Evolutionary conservation across 495 filamentous ascomycete species (phyloP).

Genomic region (Penicillium paradoxum): DNA sequence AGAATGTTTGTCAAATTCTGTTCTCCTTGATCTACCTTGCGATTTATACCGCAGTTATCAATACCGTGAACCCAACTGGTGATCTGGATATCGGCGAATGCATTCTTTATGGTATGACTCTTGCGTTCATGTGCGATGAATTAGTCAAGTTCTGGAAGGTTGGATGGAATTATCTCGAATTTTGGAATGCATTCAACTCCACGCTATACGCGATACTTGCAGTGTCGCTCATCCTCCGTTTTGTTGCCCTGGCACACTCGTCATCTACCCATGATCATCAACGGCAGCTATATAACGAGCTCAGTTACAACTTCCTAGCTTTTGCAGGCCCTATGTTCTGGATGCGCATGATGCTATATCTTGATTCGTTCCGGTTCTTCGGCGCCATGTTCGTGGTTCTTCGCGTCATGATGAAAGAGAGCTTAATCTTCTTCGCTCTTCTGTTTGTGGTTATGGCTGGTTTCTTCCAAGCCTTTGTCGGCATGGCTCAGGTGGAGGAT

Average conservation of each 20-base stretch:
- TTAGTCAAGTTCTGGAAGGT: slow-evolving; percentile 85
- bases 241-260: slow-evolving; percentile 68
- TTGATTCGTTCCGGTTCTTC: slow-evolving; percentile 93
- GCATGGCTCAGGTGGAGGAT: slow-evolving; percentile 77
- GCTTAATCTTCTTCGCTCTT: slow-evolving; percentile 95
- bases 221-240: slow-evolving; percentile 68
- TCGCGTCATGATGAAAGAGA: slow-evolving; percentile 99
- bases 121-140: slow-evolving; percentile 92
- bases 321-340: slow-evolving; percentile 96
- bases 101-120: slow-evolving; percentile 82
- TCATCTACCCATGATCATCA: slow-evolving; percentile 41
- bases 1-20: slow-evolving; percentile 82
- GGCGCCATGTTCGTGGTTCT: slow-evolving; percentile 96
- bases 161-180: slow-evolving; percentile 78
- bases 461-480: slow-evolving; percentile 93
- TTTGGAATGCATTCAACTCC: slow-evolving; percentile 93
- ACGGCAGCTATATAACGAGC: slow-evolving; percentile 64
- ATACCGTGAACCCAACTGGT: slow-evolving; percentile 74
- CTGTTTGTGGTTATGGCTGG: slow-evolving; percentile 79
- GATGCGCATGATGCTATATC: slow-evolving; percentile 85
- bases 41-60: slow-evolving; percentile 87
- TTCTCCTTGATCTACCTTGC: slow-evolving; percentile 77
- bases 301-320: slow-evolving; percentile 89
- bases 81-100: slow-evolving; percentile 83
- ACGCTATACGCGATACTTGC: slow-evolving; percentile 73